A percentile compares a stretch with the other conserved stretches of the same genome.
Conservation (phyloP, 2,329 filamentous ascomycete genomes). For the Falciphora oryzae region DNA sequence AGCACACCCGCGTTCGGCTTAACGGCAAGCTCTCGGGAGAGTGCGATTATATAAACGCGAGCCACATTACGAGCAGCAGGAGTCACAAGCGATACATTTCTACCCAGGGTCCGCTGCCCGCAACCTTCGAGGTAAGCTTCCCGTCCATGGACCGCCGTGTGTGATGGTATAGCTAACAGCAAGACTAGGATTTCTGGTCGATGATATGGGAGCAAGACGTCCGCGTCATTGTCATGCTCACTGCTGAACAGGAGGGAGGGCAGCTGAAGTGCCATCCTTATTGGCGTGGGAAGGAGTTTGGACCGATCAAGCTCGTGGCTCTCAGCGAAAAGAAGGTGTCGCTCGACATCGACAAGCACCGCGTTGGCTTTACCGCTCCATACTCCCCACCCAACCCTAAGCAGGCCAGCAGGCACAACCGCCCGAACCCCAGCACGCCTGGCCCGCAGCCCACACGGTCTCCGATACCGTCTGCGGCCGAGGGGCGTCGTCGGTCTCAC, state of each 20-base stretch:
- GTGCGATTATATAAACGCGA: constrained; percentile 96
- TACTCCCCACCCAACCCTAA: constrained; percentile 14
- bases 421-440: constrained; percentile 11
- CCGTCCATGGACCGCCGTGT: constrained; percentile 11
- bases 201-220: constrained; percentile 96
- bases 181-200: constrained; percentile 84
- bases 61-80: constrained; percentile 70
- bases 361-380: constrained; percentile 29
- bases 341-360: constrained; percentile 59
- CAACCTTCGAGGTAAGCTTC: constrained; percentile 73
- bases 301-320: constrained; percentile 65
- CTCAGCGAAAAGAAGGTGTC: constrained; percentile 80
- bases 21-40: constrained; percentile 58
- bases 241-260: constrained; percentile 86
- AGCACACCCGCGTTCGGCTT: constrained; percentile 82
- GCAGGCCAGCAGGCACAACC: constrained; percentile 3
- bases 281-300: constrained; percentile 77
- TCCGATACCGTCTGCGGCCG: constrained; percentile 14
- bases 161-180: neutral
- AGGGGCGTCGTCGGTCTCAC: constrained; percentile 1
- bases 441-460: constrained; percentile 21
- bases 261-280: constrained; percentile 94
- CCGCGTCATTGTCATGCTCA: constrained; percentile 92
- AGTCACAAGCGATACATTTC: constrained; percentile 94
- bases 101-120: constrained; percentile 86